Evolutionary conservation across 768 basidiomycete genomes (phyloP), one percentile per base, ranked within the genome.

Genomic region (Mycena vitilis): DNA sequence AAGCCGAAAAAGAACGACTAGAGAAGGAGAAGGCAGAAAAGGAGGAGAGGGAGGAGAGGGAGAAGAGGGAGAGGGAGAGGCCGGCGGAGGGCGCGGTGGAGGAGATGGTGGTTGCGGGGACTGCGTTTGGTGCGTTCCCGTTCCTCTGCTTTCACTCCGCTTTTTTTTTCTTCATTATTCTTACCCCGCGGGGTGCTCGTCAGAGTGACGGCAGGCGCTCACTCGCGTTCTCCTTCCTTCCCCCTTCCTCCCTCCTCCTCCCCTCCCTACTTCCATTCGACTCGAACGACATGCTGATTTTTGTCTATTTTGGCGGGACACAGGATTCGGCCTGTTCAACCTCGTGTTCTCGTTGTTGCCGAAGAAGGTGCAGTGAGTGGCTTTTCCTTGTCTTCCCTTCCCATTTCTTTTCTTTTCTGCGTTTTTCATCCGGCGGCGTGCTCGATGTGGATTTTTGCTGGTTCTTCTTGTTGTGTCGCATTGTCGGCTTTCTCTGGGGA

Each of bases 301-400:
- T 30, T 25, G 25, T 30, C 15, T 34, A n/a, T n/a, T n/a, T n/a
- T n/a, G n/a, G 38, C 38, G 6, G 38, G 57, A 18, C 34, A 44
- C 63, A 81, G 85, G 87, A 0, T 89, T 81, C 73, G 91, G 92
- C 0, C 75, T 95, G 30, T 95, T 95, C 80, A 94, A 94, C 74
- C 84, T 95, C 54, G 89, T 94, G 12, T 89, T 95, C 66, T 93
- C 91, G 5, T 77, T 95, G 20, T 79, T 95, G 16, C 94, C 93
- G 20, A 88, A 88, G 68, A 89, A 86, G 73, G 80, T 90, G 62
- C 88, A 91, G 91, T 92, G 69, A 61, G 87, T 75, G 12, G 40
- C 40, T 40, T 15, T 40, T 40, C 11, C n/a, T n/a, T n/a, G n/a
- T n/a, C n/a, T n/a, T n/a, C n/a, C n/a, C n/a, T n/a, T n/a, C n/a